Percentiles rank a stretch among this genome's conserved stretches.
These are phyloP conservation scores for Exophiala sp. DNA, from an alignment of 2,329 filamentous ascomycete genomes.

Conservation along the genomic window DNA sequence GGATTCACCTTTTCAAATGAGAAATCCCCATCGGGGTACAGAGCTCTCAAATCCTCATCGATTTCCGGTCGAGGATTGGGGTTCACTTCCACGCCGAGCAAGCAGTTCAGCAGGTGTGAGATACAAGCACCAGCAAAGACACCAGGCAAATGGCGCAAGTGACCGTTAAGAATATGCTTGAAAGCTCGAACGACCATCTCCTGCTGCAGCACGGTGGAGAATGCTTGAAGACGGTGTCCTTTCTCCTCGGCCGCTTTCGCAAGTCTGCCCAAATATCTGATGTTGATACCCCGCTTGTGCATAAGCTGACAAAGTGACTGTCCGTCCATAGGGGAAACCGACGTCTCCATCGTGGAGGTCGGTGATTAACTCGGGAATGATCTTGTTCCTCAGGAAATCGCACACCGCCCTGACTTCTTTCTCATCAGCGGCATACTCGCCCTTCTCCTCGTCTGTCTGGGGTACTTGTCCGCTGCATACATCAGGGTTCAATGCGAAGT, in stretches of 20 bases:
- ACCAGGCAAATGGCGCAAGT: slow-evolving; percentile 72
- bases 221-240: slow-evolving; percentile 66
- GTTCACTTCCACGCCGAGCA: slow-evolving; percentile 73
- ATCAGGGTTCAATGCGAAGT: slow-evolving; percentile 86
- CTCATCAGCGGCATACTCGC: slow-evolving; percentile 75
- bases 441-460: slow-evolving; percentile 84
- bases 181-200: slow-evolving; percentile 95
- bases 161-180: slow-evolving; percentile 80
- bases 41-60: slow-evolving; percentile 63
- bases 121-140: slow-evolving; percentile 74
- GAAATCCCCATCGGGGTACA: slow-evolving; percentile 79
- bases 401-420: slow-evolving; percentile 80
- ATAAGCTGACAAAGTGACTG: slow-evolving; percentile 78
- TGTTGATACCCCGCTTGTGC: slow-evolving; percentile 95
- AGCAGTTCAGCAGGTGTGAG: slow-evolving; percentile 86
- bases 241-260: slow-evolving; percentile 61
- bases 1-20: slow-evolving; percentile 75
- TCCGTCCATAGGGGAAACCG: slow-evolving; percentile 98
- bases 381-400: slow-evolving; percentile 65
- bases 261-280: slow-evolving; percentile 87
- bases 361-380: slow-evolving; percentile 77
- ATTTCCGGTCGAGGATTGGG: slow-evolving; percentile 69
- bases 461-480: slow-evolving; percentile 89
- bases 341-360: slow-evolving; percentile 89
- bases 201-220: slow-evolving; percentile 71